Evolutionary conservation across 192 early-diverging fungal genomes (phyloP).

Genomic region (Rhizophagus sp.): DNA sequence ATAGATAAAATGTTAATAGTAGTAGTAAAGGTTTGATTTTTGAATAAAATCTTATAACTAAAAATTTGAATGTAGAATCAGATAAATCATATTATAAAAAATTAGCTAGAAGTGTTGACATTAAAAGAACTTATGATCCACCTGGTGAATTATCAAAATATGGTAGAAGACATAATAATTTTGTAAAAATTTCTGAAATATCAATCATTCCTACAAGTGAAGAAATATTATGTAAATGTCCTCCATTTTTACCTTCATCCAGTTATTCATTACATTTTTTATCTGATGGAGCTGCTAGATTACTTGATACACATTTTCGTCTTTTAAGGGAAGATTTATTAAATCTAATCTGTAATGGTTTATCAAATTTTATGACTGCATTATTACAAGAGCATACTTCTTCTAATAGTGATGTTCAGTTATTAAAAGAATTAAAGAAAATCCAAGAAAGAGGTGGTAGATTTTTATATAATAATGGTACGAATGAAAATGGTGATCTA

Average conservation of each 20-base stretch:
- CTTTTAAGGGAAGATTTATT: conserved; percentile 42
- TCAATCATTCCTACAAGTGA: conserved; percentile 53
- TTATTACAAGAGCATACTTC: not conserved
- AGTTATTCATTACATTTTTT: no score
- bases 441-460: conserved; percentile 33
- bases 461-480: conserved; percentile 27
- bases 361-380: conserved; percentile 43
- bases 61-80: no score
- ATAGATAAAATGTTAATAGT: conserved; percentile 18
- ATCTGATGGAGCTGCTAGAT: conserved; percentile 41
- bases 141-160: no score
- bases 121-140: no score
- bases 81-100: no score
- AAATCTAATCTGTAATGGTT: conserved; percentile 40
- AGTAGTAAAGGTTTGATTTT: no score
- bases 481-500: conserved; percentile 32
- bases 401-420: no score
- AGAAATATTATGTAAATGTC: conserved; percentile 43
- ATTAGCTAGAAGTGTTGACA: no score
- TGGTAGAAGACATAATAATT: no score
- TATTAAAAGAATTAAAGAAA: conserved; percentile 15
- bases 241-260: conserved; percentile 53
- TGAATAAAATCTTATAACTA: no score
- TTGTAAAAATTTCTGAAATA: conserved; percentile 25
- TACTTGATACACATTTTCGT: conserved; percentile 56